Evolutionary conservation across 164 flowering plant genomes (phyloP).

Genomic region (Macadamia integrifolia): DNA sequence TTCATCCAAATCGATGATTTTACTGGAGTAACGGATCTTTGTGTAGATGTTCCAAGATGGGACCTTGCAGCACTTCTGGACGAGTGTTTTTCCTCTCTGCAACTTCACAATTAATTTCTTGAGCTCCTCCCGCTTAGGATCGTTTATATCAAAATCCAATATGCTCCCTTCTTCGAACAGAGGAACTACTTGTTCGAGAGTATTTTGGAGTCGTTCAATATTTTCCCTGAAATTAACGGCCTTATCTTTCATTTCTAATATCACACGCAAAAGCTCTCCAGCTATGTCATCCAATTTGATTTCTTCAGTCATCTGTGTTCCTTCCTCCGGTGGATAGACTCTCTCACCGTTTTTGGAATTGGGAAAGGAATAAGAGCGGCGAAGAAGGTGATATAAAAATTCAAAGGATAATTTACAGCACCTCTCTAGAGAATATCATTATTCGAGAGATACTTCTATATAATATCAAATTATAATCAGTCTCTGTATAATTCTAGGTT

Average conservation of each 20-base stretch:
- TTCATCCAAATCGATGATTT: conserved; percentile 18
- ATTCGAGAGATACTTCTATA: too few species aligned
- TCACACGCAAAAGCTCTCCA: conserved; percentile 8
- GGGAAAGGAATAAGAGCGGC: too few species aligned
- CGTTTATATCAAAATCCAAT: background rate
- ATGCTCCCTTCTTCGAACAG: conserved; percentile 7
- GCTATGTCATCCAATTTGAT: background rate
- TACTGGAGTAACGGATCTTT: conserved; percentile 6
- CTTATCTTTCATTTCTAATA: conserved; percentile 3
- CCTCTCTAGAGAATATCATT: too few species aligned
- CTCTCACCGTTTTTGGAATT: too few species aligned
- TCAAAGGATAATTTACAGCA: too few species aligned
- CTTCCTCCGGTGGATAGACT: too few species aligned
- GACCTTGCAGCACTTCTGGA: conserved; percentile 12
- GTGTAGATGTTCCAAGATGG: background rate
- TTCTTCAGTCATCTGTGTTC: too few species aligned
- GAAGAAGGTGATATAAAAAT: too few species aligned
- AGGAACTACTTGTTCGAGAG: conserved; percentile 7
- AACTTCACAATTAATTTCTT: conserved; percentile 2
- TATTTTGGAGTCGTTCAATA: conserved; percentile 12
- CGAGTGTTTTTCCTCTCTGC: conserved; percentile 11
- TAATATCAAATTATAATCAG: too few species aligned
- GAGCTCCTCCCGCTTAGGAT: conserved; percentile 1
- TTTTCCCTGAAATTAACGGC: conserved; percentile 4
- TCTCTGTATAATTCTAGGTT: too few species aligned